Evolutionary conservation across 768 basidiomycete species (phyloP).

Genomic region (Boletus subparvulus): DNA sequence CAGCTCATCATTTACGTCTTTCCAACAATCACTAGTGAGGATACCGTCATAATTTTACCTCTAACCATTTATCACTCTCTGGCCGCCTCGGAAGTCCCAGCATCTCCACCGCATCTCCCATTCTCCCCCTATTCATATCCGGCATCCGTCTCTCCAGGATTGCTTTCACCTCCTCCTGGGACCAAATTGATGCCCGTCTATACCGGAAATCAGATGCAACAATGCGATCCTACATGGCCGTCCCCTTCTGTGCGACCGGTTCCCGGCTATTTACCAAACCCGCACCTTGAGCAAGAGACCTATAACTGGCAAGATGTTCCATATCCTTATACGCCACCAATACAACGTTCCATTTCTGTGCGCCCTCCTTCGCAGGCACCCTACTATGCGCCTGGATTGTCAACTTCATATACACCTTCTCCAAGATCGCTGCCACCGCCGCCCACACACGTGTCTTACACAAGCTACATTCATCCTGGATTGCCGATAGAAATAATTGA

Average conservation of each 20-base stretch:
- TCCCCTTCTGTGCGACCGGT: slow-evolving; percentile 5
- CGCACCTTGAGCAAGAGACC: slow-evolving; percentile 7
- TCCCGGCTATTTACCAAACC: slow-evolving; percentile 5
- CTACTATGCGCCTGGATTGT: slow-evolving; percentile 38
- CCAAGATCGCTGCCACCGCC: slow-evolving; percentile 30
- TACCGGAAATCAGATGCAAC: slow-evolving; percentile 9
- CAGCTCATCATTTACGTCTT: slow-evolving; percentile 5
- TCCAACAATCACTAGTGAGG: slow-evolving; percentile 51
- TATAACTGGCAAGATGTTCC: slow-evolving; percentile 18
- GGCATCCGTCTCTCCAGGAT: slow-evolving; percentile 13
- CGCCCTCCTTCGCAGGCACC: slow-evolving; percentile 36
- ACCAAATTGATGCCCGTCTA: slow-evolving; percentile 5
- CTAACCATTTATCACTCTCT: slow-evolving; percentile 62
- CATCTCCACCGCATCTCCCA: slow-evolving; percentile 26
- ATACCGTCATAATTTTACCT: slow-evolving; percentile 63
- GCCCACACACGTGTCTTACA: slow-evolving; percentile 25
- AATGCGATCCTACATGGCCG: slow-evolving; percentile 9
- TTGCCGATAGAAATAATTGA: slow-evolving; percentile 14
- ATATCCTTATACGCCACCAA: slow-evolving; percentile 37
- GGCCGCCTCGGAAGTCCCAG: slow-evolving; percentile 45
- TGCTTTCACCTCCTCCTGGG: slow-evolving; percentile 30
- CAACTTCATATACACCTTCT: slow-evolving; percentile 23
- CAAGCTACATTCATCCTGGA: slow-evolving; percentile 17
- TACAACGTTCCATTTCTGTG: slow-evolving; percentile 55
- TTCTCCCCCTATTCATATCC: slow-evolving; percentile 21